Evolutionary conservation across 345 rosid species (phyloP).

Genomic region (Mercurialis annua): DNA sequence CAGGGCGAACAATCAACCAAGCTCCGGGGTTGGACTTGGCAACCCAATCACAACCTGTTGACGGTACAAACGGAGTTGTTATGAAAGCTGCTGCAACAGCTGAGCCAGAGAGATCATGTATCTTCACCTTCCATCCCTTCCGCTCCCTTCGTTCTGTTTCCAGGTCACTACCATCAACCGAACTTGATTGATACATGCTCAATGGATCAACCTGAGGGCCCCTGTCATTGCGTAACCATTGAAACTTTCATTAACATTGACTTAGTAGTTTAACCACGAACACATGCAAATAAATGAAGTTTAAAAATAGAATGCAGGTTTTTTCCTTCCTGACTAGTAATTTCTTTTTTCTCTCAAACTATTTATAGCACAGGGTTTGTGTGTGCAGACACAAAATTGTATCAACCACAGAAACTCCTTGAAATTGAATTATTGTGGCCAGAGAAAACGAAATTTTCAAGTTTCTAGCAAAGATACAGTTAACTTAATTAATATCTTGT

Average conservation of each 20-base stretch:
- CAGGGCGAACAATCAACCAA: constrained; percentile 90
- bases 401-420: not conserved
- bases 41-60: constrained; percentile 98
- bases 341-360: constrained; percentile 5
- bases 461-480: not conserved
- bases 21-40: constrained; percentile 93
- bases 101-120: constrained; percentile 93
- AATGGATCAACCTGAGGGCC: constrained; percentile 63
- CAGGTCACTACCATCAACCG: constrained; percentile 43
- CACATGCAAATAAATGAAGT: not conserved
- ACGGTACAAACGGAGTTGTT: constrained; percentile 96
- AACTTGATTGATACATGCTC: constrained; percentile 57
- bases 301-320: not conserved
- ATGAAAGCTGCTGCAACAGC: constrained; percentile 97
- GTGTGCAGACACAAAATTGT: not conserved
- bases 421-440: not conserved
- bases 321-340: not conserved
- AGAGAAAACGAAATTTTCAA: not conserved
- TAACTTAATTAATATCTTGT: not conserved
- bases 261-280: constrained; percentile 1
- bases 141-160: constrained; percentile 82
- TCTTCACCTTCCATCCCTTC: constrained; percentile 98
- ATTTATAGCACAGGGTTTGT: not conserved
- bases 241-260: constrained; percentile 34
- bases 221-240: constrained; percentile 45